Evolutionary conservation across 1,284 basidiomycete species (phyloP), one percentile per base, ranked within the genome.

Genomic region (Apiotrichum brassicae): DNA sequence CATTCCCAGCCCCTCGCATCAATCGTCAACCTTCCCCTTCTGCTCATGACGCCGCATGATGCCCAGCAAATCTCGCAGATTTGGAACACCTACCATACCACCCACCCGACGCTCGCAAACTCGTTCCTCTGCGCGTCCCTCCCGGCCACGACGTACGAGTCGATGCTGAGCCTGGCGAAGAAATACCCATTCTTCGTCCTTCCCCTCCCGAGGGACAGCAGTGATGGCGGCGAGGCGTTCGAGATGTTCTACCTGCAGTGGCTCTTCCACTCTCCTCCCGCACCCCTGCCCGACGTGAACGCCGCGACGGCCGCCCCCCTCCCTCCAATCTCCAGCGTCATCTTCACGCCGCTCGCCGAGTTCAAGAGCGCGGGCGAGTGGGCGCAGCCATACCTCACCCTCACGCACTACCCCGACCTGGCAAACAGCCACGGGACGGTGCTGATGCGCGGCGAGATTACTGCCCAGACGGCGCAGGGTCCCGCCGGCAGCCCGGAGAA

Each of bases 311-410:
- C 35, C 49, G 74, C 19, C 79, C 69, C 24, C 55, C 68, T 53
- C 59, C 76, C 41, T 45, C 65, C 49, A 35, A 72, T 68, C 2
- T 70, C 75, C 2, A 75, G 90, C 1, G 78, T 94, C 35, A 79
- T 98, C 45, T 95, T 95, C 76, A 94, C 94, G 0, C 87, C 94
- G 4, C 78, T 97, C 43, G 86, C 88, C 60, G 94, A 97, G 75
- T 98, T 91, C 80, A 95, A 97, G 74, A 76, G 83, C 50, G 83
- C 87, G 26, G 81, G 82, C 55, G 81, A 86, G 39, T 97, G 86
- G 73, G 89, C 94, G 3, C 92, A 91, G 32, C 93, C 94, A 0
- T 86, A 88, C 64, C 78, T 99, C 23, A 86, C 89, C 30, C 68
- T 97, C 41, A 95, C 94, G 6, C 83, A 90, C 70, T 97, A 97